A percentile compares a stretch with the other conserved stretches of the same genome.
Conservation (phyloP, 2,329 filamentous ascomycete species). For the Microdochium trichocladiopsis region DNA sequence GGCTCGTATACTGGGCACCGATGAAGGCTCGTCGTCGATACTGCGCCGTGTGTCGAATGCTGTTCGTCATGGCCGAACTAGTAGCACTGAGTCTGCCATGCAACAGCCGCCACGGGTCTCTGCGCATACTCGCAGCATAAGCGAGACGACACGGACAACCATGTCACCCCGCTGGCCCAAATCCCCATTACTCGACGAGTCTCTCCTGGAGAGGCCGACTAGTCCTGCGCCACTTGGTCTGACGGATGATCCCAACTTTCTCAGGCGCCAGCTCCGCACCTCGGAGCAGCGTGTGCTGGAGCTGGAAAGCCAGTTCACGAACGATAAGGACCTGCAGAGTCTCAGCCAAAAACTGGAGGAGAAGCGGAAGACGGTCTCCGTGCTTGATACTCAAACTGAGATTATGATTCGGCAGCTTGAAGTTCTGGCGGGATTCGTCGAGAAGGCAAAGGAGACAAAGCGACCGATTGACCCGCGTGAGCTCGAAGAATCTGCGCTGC, state of each 20-base stretch:
- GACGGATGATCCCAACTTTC: conserved; percentile 55
- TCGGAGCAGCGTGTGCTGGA: conserved; percentile 82
- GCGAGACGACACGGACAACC: conserved; percentile 58
- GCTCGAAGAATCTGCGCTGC: conserved; percentile 83
- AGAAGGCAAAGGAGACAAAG: conserved; percentile 76
- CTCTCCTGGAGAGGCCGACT: conserved; percentile 52
- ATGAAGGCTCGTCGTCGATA: conserved; percentile 72
- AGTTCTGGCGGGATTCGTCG: conserved; percentile 80
- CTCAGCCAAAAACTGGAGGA: conserved; percentile 84
- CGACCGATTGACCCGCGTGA: conserved; percentile 73
- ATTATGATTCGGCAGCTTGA: conserved; percentile 92
- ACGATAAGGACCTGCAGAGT: conserved; percentile 60
- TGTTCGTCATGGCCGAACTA: conserved; percentile 85
- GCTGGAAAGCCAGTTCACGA: conserved; percentile 70
- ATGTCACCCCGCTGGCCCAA: conserved; percentile 64
- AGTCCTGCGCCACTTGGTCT: conserved; percentile 62
- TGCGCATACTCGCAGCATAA: conserved; percentile 55
- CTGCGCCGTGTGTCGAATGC: conserved; percentile 87
- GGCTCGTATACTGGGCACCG: conserved; percentile 75
- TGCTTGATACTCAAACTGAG: conserved; percentile 88
- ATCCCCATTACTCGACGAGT: conserved; percentile 54
- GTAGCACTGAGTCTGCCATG: conserved; percentile 59
- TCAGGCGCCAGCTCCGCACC: conserved; percentile 70
- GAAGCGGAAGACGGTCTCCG: conserved; percentile 92
- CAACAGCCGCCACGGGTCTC: conserved; percentile 25